Evolutionary conservation across 2,329 filamentous ascomycete genomes (phyloP).

Genomic region (Lasiodiplodia theobromae): DNA sequence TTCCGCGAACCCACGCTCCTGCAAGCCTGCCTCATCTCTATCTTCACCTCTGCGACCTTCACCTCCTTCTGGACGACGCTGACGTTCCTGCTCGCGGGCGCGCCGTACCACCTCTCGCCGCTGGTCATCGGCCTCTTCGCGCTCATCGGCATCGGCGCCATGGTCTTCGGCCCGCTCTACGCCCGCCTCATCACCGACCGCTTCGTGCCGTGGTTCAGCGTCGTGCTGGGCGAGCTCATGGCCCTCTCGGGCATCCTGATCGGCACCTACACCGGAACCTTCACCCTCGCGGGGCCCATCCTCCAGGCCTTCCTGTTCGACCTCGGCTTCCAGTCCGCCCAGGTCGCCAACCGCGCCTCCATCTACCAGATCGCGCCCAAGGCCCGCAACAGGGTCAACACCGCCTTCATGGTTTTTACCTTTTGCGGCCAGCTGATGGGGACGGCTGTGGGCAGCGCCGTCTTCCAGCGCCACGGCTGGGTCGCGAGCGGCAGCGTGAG

Average conservation of each 20-base stretch:
- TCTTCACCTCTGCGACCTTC: conserved; percentile 68
- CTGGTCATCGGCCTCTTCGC: conserved; percentile 79
- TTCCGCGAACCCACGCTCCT: conserved; percentile 71
- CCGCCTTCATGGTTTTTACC: conserved; percentile 78
- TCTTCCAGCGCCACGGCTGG: conserved; percentile 19
- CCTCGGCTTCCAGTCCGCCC: conserved; percentile 73
- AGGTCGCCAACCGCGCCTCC: conserved; percentile 74
- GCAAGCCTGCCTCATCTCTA: conserved; percentile 72
- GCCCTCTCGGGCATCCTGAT: conserved; percentile 68
- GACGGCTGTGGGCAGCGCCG: conserved; percentile 58
- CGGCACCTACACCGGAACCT: conserved; percentile 72
- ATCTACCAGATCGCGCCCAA: conserved; percentile 73
- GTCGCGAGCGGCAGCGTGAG: conserved; percentile 59
- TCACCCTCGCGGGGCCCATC: conserved; percentile 73
- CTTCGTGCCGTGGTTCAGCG: conserved; percentile 72
- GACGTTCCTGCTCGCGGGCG: conserved; percentile 76
- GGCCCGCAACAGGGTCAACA: conserved; percentile 78
- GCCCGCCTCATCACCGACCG: conserved; percentile 73
- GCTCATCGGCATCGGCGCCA: conserved; percentile 75
- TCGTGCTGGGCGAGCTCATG: conserved; percentile 67
- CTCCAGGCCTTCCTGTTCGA: conserved; percentile 75
- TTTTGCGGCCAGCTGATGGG: conserved; percentile 80
- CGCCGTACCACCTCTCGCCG: conserved; percentile 72
- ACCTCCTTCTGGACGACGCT: conserved; percentile 77
- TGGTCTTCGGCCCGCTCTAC: conserved; percentile 72